Evolutionary conservation across 2,329 filamentous ascomycete species (phyloP).

Genomic region (Plenodomus lindquistii): DNA sequence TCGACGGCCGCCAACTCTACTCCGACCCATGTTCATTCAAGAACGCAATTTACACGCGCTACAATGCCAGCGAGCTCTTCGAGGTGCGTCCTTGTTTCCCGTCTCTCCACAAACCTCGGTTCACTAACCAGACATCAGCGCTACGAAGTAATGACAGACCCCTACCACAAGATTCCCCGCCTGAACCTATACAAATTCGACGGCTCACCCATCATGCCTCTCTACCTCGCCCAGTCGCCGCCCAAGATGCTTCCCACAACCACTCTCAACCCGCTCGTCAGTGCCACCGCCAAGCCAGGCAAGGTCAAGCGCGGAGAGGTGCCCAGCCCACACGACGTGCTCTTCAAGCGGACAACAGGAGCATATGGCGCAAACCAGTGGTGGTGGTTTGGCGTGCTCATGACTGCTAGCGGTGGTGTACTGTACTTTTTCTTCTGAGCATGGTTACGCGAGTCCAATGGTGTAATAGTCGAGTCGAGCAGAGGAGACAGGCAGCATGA

Average conservation of each 20-base stretch:
- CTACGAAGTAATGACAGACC: slow-evolving; percentile 57
- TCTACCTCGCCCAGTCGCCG: slow-evolving; percentile 66
- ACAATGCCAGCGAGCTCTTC: slow-evolving; percentile 67
- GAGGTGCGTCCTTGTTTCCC: slow-evolving; percentile 52
- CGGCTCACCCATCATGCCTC: slow-evolving; percentile 66
- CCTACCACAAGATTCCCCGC: slow-evolving; percentile 64
- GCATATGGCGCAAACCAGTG: slow-evolving; percentile 46
- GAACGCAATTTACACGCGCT: slow-evolving; percentile 64
- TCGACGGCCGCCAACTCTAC: slow-evolving; percentile 69
- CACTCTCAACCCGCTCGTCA: slow-evolving; percentile 62
- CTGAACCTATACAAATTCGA: slow-evolving; percentile 68
- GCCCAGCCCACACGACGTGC: slow-evolving; percentile 47
- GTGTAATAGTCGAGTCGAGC: too few species aligned
- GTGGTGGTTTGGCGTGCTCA: slow-evolving; percentile 56
- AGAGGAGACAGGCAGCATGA: too few species aligned
- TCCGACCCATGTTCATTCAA: slow-evolving; percentile 66
- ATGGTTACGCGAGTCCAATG: neutral
- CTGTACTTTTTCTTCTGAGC: slow-evolving; percentile 52
- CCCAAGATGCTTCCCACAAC: slow-evolving; percentile 72
- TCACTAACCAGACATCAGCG: slow-evolving; percentile 32
- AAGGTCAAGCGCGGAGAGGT: slow-evolving; percentile 44
- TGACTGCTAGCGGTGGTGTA: slow-evolving; percentile 53
- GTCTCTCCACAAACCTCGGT: neutral
- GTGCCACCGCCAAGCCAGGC: slow-evolving; percentile 38
- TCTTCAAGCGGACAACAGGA: slow-evolving; percentile 37